Percentiles rank a stretch among this genome's conserved stretches.
These are phyloP conservation scores for Candida mattraensis DNA, from an alignment of 805 yeast genomes.

Conservation along the genomic window DNA sequence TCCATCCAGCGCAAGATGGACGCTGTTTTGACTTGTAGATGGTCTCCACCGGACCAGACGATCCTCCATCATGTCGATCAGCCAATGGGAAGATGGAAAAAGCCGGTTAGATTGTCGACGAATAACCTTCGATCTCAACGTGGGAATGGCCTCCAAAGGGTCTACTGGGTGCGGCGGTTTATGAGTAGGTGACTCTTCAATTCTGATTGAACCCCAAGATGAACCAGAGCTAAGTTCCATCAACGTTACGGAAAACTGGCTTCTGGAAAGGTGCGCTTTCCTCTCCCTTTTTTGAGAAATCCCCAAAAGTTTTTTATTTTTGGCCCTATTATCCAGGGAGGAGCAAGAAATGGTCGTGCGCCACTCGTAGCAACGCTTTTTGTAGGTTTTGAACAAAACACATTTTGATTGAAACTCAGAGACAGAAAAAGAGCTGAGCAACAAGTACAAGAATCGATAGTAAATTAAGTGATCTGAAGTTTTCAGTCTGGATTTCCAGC, in stretches of 20 bases:
- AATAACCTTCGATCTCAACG: slow-evolving; percentile 29
- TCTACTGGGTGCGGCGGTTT: slow-evolving; percentile 20
- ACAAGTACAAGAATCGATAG: too few relatives aligned
- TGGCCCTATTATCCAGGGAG: slow-evolving; percentile 6
- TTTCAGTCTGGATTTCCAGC: too few relatives aligned
- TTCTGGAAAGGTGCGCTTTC: not conserved
- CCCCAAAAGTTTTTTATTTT: slow-evolving; percentile 2
- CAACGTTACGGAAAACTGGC: slow-evolving; percentile 1
- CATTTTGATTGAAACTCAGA: slow-evolving; percentile 13
- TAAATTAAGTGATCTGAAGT: too few relatives aligned
- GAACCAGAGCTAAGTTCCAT: slow-evolving; percentile 13
- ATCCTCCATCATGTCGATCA: slow-evolving; percentile 37
- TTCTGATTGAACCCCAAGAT: slow-evolving; percentile 4
- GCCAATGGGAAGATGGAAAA: slow-evolving; percentile 26
- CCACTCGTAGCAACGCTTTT: slow-evolving; percentile 15
- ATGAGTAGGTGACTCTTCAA: slow-evolving; percentile 21
- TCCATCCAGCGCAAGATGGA: slow-evolving; percentile 33
- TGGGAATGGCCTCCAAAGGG: slow-evolving; percentile 17
- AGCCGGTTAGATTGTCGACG: slow-evolving; percentile 31
- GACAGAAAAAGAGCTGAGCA: too few relatives aligned
- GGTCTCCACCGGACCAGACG: slow-evolving; percentile 38
- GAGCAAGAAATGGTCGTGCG: slow-evolving; percentile 10
- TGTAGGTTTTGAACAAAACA: slow-evolving; percentile 13
- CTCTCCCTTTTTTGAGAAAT: slow-evolving; percentile 2
- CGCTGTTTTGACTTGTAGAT: slow-evolving; percentile 27